Conservation (phyloP, 1,139 yeast genomes). For the Suhomyces guaymorum region DNA sequence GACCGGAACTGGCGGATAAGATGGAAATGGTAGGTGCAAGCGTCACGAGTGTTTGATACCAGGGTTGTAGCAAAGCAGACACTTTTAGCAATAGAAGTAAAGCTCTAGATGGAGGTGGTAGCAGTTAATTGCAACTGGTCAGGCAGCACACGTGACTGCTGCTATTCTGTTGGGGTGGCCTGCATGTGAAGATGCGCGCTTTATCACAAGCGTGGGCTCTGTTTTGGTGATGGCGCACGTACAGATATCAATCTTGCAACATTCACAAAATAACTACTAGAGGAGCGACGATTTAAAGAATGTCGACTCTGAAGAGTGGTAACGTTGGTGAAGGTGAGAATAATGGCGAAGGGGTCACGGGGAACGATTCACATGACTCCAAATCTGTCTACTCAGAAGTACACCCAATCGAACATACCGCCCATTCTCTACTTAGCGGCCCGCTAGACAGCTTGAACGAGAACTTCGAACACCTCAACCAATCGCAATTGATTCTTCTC, state of each 20-base stretch:
- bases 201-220: too few relatives aligned
- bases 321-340: neutral
- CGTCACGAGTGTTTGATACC: too few relatives aligned
- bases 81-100: too few relatives aligned
- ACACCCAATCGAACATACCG: constrained; percentile 58
- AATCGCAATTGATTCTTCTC: constrained; percentile 55
- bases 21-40: too few relatives aligned
- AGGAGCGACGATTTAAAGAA: neutral
- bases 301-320: neutral
- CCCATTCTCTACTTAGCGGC: constrained; percentile 54
- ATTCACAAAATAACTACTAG: neutral
- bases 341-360: neutral
- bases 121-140: neutral
- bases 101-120: too few relatives aligned
- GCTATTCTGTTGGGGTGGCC: neutral
- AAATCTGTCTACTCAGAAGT: constrained; percentile 25
- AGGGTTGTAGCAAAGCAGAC: too few relatives aligned
- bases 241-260: too few relatives aligned
- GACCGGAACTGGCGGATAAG: too few relatives aligned
- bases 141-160: neutral
- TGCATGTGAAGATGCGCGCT: constrained; percentile 1
- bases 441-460: constrained; percentile 54
- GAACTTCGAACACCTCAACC: constrained; percentile 53
- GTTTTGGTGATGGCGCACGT: too few relatives aligned
- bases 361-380: neutral